Conservation (phyloP, 2,329 filamentous ascomycete genomes). For the Falciphora oryzae region DNA sequence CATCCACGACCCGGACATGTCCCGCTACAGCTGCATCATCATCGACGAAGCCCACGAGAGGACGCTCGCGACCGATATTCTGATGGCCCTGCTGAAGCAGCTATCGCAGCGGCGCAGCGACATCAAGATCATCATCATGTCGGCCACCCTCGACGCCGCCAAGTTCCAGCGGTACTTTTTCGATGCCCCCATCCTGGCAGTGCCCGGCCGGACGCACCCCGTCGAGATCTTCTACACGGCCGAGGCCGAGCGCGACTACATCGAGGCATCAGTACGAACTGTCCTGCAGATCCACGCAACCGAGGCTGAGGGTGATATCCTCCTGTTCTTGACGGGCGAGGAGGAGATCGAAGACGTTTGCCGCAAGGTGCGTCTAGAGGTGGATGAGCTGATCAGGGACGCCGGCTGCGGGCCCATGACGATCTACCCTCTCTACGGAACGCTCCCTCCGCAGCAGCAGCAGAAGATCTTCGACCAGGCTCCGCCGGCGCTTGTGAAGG, state of each 20-base stretch:
- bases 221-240: slow-evolving; percentile 99
- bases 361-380: slow-evolving; percentile 84
- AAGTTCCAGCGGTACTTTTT: slow-evolving; percentile 99
- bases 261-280: slow-evolving; percentile 89
- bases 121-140: slow-evolving; percentile 98
- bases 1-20: slow-evolving; percentile 90
- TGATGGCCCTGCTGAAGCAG: slow-evolving; percentile 95
- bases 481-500: slow-evolving; percentile 64
- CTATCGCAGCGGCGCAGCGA: slow-evolving; percentile 76
- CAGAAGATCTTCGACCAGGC: slow-evolving; percentile 93
- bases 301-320: slow-evolving; percentile 85
- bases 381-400: slow-evolving; percentile 86
- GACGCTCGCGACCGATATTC: slow-evolving; percentile 91
- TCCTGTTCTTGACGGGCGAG: slow-evolving; percentile 94
- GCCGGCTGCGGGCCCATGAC: slow-evolving; percentile 84
- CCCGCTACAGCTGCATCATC: slow-evolving; percentile 94
- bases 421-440: slow-evolving; percentile 92
- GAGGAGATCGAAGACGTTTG: slow-evolving; percentile 98
- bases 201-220: slow-evolving; percentile 90
- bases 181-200: slow-evolving; percentile 85
- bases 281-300: slow-evolving; percentile 95
- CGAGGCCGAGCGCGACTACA: slow-evolving; percentile 92
- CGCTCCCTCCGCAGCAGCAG: slow-evolving; percentile 85
- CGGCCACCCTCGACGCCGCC: slow-evolving; percentile 91
- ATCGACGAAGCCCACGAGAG: slow-evolving; percentile 98